Base-by-base conservation (phyloP, 768 basidiomycete species). In the Leccinum obscurum region DNA sequence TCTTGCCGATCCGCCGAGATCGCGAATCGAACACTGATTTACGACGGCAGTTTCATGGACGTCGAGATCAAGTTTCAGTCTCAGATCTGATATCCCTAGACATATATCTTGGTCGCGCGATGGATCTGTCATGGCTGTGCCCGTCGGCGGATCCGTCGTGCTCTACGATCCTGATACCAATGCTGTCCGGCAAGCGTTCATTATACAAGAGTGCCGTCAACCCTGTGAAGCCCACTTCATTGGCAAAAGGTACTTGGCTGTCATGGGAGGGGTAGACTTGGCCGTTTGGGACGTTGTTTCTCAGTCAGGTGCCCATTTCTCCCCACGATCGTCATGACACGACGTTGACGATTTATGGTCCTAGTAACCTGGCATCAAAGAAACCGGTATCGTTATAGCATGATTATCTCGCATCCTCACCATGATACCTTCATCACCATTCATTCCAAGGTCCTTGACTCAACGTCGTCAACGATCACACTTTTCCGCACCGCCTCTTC, bases 41-140 rank as follows among this genome's bases (percentile, higher is more conserved):
- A 24, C 22, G 32, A 54, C 20, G 9, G 7, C 55, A 74, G 73
- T 74, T 62, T 89, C 85, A 52, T 98, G 95, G 95, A 80, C 86
- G n/a, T 79, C 84, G 50, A 86, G 89, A 54, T 89, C 93, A 3
- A 83, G 86, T 2, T 81, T 92, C 65, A 77, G 73, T 46, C 90
- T 90, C 69, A 90, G 88, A 49, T 77, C 80, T n/a, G 83, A 86
- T 68, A 75, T 78, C 54, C 91, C 94, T 34, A 80, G 78, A 56
- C 80, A 86, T 63, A 77, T 83, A 0, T 81, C 86, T 1, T 97
- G 94, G 87, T 92, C 95, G 6, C 81, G 80, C 4, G 97, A 99
- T 71, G 89, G 85, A 9, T 95, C 95, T 6, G 79, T 99, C 34
- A 77, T 98, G 51, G 90, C 89, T 13, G 81, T 95, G 22, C 80